A percentile compares a stretch with the other conserved stretches of the same genome.
These are phyloP conservation scores for Elongisporangium prolatum DNA, from an alignment of 352 stramenopile genomes.

Conservation along the genomic window DNA sequence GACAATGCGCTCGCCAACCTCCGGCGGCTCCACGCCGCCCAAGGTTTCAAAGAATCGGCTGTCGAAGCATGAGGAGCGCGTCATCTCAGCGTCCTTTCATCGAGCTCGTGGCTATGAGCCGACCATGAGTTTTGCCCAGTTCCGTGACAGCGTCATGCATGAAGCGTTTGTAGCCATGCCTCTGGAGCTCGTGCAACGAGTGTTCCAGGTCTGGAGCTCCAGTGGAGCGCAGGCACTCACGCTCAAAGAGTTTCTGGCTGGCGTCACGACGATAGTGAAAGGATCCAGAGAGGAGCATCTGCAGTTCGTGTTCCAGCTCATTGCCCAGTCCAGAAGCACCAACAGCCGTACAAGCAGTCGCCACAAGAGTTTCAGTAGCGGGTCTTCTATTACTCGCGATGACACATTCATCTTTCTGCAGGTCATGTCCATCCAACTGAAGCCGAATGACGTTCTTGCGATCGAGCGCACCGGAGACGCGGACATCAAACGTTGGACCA, in stretches of 20 bases:
- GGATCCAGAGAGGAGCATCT: conserved; percentile 39
- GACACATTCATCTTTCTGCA: conserved; percentile 23
- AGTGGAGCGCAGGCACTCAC: conserved; percentile 15
- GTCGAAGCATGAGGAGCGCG: conserved; percentile 16
- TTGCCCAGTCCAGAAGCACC: conserved; percentile 9
- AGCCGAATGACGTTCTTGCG: conserved; percentile 15
- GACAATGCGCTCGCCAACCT: no score
- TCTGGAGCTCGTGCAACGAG: conserved; percentile 15
- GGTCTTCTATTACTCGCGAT: neutral
- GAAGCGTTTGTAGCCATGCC: conserved; percentile 33
- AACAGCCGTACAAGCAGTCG: conserved; percentile 16
- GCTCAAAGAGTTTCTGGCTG: conserved; percentile 32
- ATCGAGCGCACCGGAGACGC: conserved; percentile 3
- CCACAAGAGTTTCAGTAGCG: conserved; percentile 1
- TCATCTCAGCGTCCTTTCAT: conserved; percentile 29
- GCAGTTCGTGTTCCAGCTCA: conserved; percentile 35
- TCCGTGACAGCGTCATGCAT: conserved; percentile 29
- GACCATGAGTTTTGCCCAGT: conserved; percentile 21
- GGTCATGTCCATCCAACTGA: conserved; percentile 2
- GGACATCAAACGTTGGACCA: conserved; percentile 4
- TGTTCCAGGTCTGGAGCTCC: conserved; percentile 36
- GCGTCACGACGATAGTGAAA: conserved; percentile 21
- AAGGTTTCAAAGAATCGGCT: conserved; percentile 8
- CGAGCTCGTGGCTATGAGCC: conserved; percentile 30
- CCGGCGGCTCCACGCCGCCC: no score